Conservation (phyloP, 805 yeast species). For the Scheffersomyces stipitis region DNA sequence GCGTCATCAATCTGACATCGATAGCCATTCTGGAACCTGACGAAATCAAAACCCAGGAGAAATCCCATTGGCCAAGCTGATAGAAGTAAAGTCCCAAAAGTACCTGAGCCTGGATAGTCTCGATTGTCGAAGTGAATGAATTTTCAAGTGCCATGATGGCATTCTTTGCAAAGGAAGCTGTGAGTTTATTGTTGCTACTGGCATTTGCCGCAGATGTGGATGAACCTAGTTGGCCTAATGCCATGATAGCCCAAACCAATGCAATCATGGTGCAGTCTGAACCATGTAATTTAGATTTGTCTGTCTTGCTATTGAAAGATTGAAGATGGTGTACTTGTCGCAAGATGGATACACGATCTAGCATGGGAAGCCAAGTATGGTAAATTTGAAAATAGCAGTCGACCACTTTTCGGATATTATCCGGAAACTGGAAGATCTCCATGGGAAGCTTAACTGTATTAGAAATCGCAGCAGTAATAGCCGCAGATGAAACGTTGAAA, state of each 20-base stretch:
- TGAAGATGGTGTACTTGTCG: conserved; percentile 12
- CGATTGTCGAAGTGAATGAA: conserved; percentile 19
- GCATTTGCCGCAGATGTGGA: conserved; percentile 1
- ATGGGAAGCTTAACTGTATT: conserved; percentile 13
- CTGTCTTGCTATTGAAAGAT: conserved; percentile 1
- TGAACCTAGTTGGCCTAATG: conserved; percentile 13
- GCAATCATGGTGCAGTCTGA: conserved; percentile 18
- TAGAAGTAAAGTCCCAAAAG: conserved; percentile 19
- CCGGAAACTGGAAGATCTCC: conserved; percentile 18
- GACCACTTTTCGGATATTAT: conserved; percentile 10
- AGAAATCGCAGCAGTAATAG: conserved; percentile 7
- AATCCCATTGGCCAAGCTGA: conserved; percentile 23
- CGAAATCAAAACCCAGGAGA: conserved; percentile 21
- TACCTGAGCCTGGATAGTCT: conserved; percentile 22
- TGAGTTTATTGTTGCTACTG: conserved; percentile 2
- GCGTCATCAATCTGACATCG: conserved; percentile 21
- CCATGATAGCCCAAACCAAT: conserved; percentile 20
- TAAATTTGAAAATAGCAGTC: conserved; percentile 17
- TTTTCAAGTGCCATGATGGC: conserved; percentile 21
- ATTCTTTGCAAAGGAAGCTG: conserved; percentile 14
- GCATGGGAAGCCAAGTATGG: conserved; percentile 24
- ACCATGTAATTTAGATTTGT: not conserved
- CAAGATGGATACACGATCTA: conserved; percentile 16
- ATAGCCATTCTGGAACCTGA: conserved; percentile 24
- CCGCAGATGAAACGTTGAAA: conserved; percentile 17